phyloP scores from a whole-genome alignment of 2,329 filamentous ascomycete species.

The Hypoxylon sp. region DNA sequence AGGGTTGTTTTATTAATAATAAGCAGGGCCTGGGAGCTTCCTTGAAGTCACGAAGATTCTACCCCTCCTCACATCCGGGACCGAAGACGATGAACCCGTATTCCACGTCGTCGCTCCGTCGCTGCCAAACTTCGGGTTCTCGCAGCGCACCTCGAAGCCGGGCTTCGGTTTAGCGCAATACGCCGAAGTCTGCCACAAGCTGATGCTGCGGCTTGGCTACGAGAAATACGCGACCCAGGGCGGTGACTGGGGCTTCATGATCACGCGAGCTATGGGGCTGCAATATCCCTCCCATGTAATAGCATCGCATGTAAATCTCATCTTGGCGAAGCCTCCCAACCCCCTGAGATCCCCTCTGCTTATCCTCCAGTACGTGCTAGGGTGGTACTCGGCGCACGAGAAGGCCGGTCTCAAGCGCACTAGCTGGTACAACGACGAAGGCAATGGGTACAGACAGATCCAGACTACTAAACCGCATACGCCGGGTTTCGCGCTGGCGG shows the following conservation, averaged over 20 bases:
- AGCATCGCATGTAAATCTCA: constrained; percentile 73
- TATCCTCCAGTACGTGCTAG: constrained; percentile 67
- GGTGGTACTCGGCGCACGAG: constrained; percentile 66
- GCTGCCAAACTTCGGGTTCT: constrained; percentile 64
- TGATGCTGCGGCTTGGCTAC: constrained; percentile 75
- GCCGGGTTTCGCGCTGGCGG: constrained; percentile 75
- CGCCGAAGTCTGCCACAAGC: constrained; percentile 70
- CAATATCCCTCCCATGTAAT: constrained; percentile 69
- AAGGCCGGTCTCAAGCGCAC: constrained; percentile 65
- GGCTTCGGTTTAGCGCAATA: constrained; percentile 72
- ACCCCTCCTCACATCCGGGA: constrained; percentile 51
- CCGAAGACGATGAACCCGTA: constrained; percentile 50
- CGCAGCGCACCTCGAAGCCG: constrained; percentile 56
- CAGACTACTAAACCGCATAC: constrained; percentile 81
- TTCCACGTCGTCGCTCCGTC: constrained; percentile 66
- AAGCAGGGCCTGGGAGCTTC: constrained; percentile 70
- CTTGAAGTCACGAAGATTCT: constrained; percentile 72
- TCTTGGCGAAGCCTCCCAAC: constrained; percentile 62
- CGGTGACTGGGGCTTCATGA: constrained; percentile 78
- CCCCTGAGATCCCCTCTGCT: constrained; percentile 67
- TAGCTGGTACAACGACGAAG: constrained; percentile 69
- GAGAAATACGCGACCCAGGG: constrained; percentile 70
- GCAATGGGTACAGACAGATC: constrained; percentile 69
- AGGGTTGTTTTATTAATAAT: background rate
- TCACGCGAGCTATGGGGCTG: constrained; percentile 72